A percentile compares a stretch with the other conserved stretches of the same genome.
phyloP scores from a whole-genome alignment of 768 basidiomycete species.

The Suillus discolor region DNA sequence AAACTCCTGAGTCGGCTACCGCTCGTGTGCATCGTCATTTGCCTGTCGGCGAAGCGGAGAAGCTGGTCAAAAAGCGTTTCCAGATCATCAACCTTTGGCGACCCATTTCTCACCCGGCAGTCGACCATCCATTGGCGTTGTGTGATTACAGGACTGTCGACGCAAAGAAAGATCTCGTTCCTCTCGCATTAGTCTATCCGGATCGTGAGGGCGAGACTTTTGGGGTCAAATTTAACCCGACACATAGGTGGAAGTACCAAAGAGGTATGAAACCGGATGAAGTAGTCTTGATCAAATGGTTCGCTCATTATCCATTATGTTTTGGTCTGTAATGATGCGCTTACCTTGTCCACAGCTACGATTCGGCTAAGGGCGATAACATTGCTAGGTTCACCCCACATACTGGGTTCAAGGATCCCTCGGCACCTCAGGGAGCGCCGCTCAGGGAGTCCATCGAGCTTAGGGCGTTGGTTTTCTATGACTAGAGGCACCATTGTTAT shows the following conservation, averaged over 20 bases:
- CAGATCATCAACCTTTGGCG: conserved; percentile 67
- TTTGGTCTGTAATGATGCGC: neutral
- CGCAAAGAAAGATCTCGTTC: conserved; percentile 42
- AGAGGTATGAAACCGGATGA: conserved; percentile 51
- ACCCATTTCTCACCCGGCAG: conserved; percentile 48
- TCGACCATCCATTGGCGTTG: conserved; percentile 53
- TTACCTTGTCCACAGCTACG: conserved; percentile 31
- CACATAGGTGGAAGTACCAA: conserved; percentile 56
- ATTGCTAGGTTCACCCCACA: conserved; percentile 63
- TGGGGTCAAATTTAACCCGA: conserved; percentile 45
- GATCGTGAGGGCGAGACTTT: conserved; percentile 55
- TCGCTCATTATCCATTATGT: neutral
- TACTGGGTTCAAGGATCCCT: conserved; percentile 59
- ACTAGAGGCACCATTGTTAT: conserved; percentile 24
- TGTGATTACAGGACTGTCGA: conserved; percentile 54
- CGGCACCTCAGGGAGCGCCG: conserved; percentile 51
- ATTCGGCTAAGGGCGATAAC: conserved; percentile 45
- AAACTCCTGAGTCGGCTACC: conserved; percentile 46
- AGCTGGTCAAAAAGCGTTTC: conserved; percentile 49
- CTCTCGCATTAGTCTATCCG: conserved; percentile 48
- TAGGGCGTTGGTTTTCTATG: conserved; percentile 65
- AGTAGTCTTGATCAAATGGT: conserved; percentile 57
- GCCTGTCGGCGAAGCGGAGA: conserved; percentile 45
- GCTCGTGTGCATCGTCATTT: conserved; percentile 54
- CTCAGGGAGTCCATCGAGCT: conserved; percentile 63